Evolutionary conservation across 1,284 basidiomycete genomes (phyloP), one percentile per base, ranked within the genome.

Genomic region (Tetrapyrgos nigripes): DNA sequence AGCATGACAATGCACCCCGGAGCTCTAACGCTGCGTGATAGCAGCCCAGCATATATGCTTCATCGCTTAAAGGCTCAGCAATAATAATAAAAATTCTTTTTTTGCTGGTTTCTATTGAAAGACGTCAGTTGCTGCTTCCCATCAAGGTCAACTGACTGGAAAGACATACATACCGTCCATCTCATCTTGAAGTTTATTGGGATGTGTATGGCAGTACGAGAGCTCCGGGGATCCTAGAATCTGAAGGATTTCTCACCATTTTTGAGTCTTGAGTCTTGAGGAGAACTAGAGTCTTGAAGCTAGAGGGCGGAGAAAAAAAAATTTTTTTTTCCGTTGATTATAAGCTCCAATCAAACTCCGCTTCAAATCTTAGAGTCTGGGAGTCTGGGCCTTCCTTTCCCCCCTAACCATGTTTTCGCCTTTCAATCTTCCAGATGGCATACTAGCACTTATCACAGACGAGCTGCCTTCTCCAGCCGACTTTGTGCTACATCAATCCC

Each of bases 391-490:
- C n/a, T 40, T 5, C 37, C 17, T 53, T 19, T 29, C 24, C 26
- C 37, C 19, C 21, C 40, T 37, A 17, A 19, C 27, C 51, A 76
- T 82, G 78, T 77, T 83, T 57, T 73, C 82, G 21, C 79, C 79
- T 1, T 74, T 78, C 57, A 71, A 79, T 43, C 71, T 85, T 11
- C 80, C 83, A 3, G 64, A 77, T 14, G 77, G 76, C 9, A 76
- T 83, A 19, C 59, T 85, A 2, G 64, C 89, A 10, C 73, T 91
- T 1, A 75, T 92, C 11, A 88, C 88, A 3, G 90, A 92, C 66
- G 81, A 88, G 58, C 74, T 91, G 0, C 74, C 79, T 1, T 82
- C 90, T 0, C 86, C 89, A 3, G 86, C 84, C 9, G 86, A 89
- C 60, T 92, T 91, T 64, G 63, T 88, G 14, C 74, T 92, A 1